Evolutionary conservation across 805 yeast species (phyloP).

Genomic region (Starmerella floricola): DNA sequence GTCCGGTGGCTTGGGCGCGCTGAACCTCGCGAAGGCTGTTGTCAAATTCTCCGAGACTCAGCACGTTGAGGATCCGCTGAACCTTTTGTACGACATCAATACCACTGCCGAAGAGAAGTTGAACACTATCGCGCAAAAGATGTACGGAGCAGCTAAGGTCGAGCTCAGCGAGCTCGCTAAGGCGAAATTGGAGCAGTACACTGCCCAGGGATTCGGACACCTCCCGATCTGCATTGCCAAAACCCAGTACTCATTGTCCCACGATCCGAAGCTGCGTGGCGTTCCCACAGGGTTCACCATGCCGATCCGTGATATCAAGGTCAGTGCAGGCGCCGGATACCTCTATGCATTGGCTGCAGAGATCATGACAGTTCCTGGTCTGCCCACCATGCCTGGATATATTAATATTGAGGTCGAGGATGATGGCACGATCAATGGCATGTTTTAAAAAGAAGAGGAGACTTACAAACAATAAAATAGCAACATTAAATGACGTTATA

Average conservation of each 20-base stretch:
- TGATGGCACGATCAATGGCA: constrained; percentile 90
- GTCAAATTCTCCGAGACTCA: constrained; percentile 49
- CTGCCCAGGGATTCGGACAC: constrained; percentile 76
- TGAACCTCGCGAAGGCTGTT: constrained; percentile 72
- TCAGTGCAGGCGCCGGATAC: constrained; percentile 93
- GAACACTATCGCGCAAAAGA: constrained; percentile 62
- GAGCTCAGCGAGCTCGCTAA: constrained; percentile 75
- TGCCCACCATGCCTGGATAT: constrained; percentile 91
- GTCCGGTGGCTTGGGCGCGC: constrained; percentile 85
- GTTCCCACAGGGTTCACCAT: constrained; percentile 89
- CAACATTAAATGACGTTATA: not conserved
- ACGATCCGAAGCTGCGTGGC: constrained; percentile 85
- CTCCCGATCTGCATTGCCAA: constrained; percentile 95
- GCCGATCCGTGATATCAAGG: constrained; percentile 89
- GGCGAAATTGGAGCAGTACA: constrained; percentile 68
- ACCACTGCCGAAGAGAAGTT: constrained; percentile 67
- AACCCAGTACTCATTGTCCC: constrained; percentile 92
- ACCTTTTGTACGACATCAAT: constrained; percentile 58
- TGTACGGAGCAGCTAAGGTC: constrained; percentile 86
- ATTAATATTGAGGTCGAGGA: constrained; percentile 90
- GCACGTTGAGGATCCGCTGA: constrained; percentile 31
- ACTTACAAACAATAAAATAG: not conserved
- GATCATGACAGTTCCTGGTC: constrained; percentile 93
- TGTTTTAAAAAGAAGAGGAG: constrained; percentile 40
- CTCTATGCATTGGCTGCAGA: constrained; percentile 93